Evolutionary conservation across 352 stramenopile species (phyloP).

Genomic region (Globisporangium splendens): DNA sequence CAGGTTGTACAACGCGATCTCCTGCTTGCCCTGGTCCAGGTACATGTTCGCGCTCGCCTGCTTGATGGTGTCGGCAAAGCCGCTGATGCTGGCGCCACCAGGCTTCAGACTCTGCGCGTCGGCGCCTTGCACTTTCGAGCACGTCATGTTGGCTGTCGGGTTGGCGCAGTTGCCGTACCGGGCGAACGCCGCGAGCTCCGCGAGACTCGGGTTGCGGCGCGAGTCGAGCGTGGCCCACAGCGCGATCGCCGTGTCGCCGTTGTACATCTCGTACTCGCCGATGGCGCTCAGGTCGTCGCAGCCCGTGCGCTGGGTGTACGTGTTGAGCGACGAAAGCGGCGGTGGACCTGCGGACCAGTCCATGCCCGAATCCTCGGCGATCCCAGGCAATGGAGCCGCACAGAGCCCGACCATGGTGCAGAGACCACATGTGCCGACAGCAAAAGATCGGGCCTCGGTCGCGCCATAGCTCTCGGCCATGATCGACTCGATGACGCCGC

Average conservation of each 20-base stretch:
- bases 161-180: conserved; percentile 38
- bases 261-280: conserved; percentile 34
- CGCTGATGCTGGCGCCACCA: conserved; percentile 17
- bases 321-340: conserved; percentile 9
- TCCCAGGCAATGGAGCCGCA: conserved; percentile 28
- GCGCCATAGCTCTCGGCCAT: conserved; percentile 24
- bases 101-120: conserved; percentile 24
- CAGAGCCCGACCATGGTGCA: conserved; percentile 26
- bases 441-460: conserved; percentile 16
- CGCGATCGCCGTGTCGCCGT: conserved; percentile 26
- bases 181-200: conserved; percentile 28
- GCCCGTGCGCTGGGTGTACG: conserved; percentile 33
- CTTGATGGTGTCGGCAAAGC: conserved; percentile 20
- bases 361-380: conserved; percentile 27
- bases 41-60: conserved; percentile 20
- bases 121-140: conserved; percentile 19
- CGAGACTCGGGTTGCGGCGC: conserved; percentile 33
- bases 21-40: conserved; percentile 24
- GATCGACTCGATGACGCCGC: conserved; percentile 20
- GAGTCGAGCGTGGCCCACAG: conserved; percentile 32
- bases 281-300: conserved; percentile 33
- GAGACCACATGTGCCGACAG: conserved; percentile 20
- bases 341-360: conserved; percentile 27
- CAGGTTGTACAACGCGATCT: conserved; percentile 32
- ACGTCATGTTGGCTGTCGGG: conserved; percentile 32